Base-by-base conservation (phyloP, 2,329 filamentous ascomycete genomes). In the Cercospora sp. region DNA sequence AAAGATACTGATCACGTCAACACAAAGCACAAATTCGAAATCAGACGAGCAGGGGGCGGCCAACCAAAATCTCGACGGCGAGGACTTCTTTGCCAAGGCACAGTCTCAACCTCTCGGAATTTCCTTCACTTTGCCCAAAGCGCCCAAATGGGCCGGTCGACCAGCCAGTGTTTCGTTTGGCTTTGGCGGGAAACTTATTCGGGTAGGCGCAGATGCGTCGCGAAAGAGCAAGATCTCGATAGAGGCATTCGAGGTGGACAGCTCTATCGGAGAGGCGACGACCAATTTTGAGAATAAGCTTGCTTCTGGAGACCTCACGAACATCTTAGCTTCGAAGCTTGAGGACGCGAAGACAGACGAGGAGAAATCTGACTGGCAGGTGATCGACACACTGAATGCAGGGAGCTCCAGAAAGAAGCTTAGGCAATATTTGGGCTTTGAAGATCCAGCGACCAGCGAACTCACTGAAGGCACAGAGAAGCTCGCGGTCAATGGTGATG, bases 31-130 rank as follows among this genome's bases (percentile, higher is more conserved):
- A 36, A 96, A 95, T 78, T 87, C 90, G 10, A 87, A 91, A 66
- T 85, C 86, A 3, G 76, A 79, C n/a, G 86, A 90, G 1, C 88
- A 93, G 78, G 81, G 83, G 5, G 86, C 89, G 10, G 88, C 92
- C 75, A 75, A 73, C 58, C 85, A 88, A 75, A 88, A 88, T 63
- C 81, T 95, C 33, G 93, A 97, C 76, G 94, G 91, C 59, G 95
- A 97, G 76, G 95, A 98, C 76, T 99, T 99, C 84, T 99, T 99
- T 77, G 91, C 92, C 13, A 94, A 93, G 70, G 94, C 94, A 10
- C 94, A 97, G 79, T 92, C 90, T 6, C 93, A 97, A 76, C 93
- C 94, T 3, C 94, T 97, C 79, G 91, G 90, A 23, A 91, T 92
- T 28, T 93, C 92, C 2, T 99, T 98, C 83, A 92, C 93, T 2